A percentile compares a stretch with the other conserved stretches of the same genome.
Conservation (phyloP, 2,329 filamentous ascomycete species). For the Chaetomium sp. region DNA sequence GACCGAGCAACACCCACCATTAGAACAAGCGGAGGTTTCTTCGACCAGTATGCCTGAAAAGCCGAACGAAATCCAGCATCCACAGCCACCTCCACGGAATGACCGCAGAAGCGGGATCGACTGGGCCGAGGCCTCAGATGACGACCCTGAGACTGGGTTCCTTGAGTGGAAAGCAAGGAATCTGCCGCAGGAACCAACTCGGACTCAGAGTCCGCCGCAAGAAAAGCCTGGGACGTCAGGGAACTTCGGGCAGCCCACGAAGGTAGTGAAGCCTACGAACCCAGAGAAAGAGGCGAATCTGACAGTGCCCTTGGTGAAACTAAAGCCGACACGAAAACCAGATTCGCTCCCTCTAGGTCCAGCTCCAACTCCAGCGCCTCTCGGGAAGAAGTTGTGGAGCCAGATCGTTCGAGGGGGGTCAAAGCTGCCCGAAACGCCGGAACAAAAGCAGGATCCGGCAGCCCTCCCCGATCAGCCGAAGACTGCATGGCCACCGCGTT, state of each 20-base stretch:
- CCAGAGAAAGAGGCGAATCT: neutral
- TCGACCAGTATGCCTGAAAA: neutral
- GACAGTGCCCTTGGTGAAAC: neutral
- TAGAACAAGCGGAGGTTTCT: neutral
- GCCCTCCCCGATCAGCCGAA: neutral
- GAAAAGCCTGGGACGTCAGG: neutral
- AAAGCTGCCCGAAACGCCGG: neutral
- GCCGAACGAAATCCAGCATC: neutral
- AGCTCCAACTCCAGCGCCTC: neutral
- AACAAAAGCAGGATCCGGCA: neutral
- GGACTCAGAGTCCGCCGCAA: neutral
- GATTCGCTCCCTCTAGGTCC: neutral
- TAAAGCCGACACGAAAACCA: neutral
- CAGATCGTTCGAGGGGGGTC: neutral
- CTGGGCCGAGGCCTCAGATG: neutral
- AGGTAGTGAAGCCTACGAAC: neutral
- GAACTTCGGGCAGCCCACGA: neutral
- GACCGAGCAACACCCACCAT: neutral
- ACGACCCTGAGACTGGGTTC: slow-evolving; percentile 1
- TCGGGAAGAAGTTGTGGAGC: neutral
- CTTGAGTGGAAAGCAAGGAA: neutral
- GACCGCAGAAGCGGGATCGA: neutral
- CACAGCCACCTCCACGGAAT: neutral
- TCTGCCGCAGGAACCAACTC: neutral
- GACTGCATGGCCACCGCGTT: neutral